Base-by-base conservation (phyloP, 108 stramenopile genomes). In the Epithemia pelagica region DNA sequence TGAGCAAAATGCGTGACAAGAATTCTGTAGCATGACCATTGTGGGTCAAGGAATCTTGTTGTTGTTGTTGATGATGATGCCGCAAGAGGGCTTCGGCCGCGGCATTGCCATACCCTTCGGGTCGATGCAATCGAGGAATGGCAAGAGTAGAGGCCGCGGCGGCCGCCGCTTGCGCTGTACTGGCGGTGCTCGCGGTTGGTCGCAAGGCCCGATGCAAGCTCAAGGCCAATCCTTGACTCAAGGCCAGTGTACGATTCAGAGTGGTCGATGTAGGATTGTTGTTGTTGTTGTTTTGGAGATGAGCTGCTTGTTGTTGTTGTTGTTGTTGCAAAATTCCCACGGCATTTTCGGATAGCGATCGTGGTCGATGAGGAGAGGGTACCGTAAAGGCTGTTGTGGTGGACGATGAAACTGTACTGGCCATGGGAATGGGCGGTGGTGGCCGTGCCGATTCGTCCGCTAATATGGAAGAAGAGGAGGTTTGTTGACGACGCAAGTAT, bases 1-100 rank as follows among this genome's bases (percentile, higher is more conserved):
- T 74, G 30, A 88, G 70, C 32, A 93, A 70, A 10, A 93, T 59
- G 7, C 87, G 69, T 0, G 89, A 85, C 52, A 93, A 64, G 58
- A 82, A 89, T 30, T 81, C 79, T 5, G 83, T 75, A 1, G 75
- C 69, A 25, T 67, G 58, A 29, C 71, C 60, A 28, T 73, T 32
- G 21, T 62, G 25, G 5, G 7, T 27, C 26, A 30, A 30, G 61
- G 25, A 28, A 5, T 15, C 7, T 10, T 30, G 5, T n/a, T 62
- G 30, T 10, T 65, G 25, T 15, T 65, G 18, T 30, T 30, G 15
- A 32, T 62, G 28, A 30, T n/a, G n/a, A n/a, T n/a, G n/a, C n/a
- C n/a, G n/a, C n/a, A n/a, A n/a, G 10, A 46, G 5, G 37, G 37
- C 37, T 5, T 5, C 37, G 37, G 37, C 51, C 23, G 30, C 30